Evolutionary conservation across 345 rosid species (phyloP).

Genomic region (Crucihimalaya himalaica): DNA sequence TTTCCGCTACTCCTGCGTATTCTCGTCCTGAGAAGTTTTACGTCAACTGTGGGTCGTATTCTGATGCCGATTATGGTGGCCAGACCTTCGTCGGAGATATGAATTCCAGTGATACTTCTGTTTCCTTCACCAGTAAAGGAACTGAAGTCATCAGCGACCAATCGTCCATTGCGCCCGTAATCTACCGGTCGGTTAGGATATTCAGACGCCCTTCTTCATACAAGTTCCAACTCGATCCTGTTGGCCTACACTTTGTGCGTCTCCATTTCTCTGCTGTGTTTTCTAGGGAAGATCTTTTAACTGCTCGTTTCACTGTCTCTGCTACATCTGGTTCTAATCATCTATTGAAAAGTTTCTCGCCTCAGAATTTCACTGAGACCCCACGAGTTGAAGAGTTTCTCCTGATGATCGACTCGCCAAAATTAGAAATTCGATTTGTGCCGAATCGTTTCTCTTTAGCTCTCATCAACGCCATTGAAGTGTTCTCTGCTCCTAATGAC

Average conservation of each 20-base stretch:
- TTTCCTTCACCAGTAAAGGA: conserved; percentile 25
- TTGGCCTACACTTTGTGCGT: conserved; percentile 51
- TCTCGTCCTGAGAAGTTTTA: conserved; percentile 45
- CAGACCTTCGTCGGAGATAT: conserved; percentile 47
- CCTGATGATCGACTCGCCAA: conserved; percentile 25
- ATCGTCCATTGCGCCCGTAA: neutral
- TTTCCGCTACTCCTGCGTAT: conserved; percentile 32
- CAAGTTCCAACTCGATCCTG: conserved; percentile 30
- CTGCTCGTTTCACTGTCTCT: conserved; percentile 45
- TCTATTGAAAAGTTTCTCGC: conserved; percentile 38
- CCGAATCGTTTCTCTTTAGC: conserved; percentile 53
- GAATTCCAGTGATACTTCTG: conserved; percentile 15
- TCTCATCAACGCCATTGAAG: conserved; percentile 68
- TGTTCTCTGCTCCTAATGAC: conserved; percentile 44
- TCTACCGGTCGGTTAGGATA: conserved; percentile 56
- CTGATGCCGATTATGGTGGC: neutral
- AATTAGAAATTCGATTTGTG: conserved; percentile 37
- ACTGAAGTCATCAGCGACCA: neutral
- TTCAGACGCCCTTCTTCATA: conserved; percentile 43
- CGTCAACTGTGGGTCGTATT: conserved; percentile 58
- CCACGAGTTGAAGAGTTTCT: conserved; percentile 50
- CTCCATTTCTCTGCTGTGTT: conserved; percentile 37
- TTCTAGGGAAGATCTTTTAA: conserved; percentile 40
- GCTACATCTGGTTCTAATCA: conserved; percentile 34
- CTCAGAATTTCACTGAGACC: conserved; percentile 10